Percentiles rank a stretch among this genome's conserved stretches.
phyloP scores from a whole-genome alignment of 202 grass and related monocot species.

The Hordeum pubiflorum region DNA sequence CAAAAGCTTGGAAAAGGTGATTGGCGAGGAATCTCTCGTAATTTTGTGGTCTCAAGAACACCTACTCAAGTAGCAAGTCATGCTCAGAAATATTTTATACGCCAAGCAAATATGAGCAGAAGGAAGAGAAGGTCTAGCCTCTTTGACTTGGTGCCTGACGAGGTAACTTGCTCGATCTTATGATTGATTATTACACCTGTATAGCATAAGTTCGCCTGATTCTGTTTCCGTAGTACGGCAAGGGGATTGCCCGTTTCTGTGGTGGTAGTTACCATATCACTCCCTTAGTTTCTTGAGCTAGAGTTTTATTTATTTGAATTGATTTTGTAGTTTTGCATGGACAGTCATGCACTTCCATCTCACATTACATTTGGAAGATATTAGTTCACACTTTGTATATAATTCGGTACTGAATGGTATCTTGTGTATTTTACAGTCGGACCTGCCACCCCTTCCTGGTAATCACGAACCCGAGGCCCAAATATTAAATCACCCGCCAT shows the following conservation, averaged over 20 bases:
- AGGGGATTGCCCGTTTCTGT: neutral
- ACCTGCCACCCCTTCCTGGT: constrained; percentile 57
- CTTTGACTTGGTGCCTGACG: constrained; percentile 87
- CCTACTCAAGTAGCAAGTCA: constrained; percentile 98
- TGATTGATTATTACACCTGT: neutral
- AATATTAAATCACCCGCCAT: constrained; percentile 48
- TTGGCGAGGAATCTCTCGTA: constrained; percentile 96
- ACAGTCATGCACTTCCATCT: neutral
- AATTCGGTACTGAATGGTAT: constrained; percentile 16
- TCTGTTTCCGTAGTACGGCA: neutral
- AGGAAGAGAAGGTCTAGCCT: constrained; percentile 96
- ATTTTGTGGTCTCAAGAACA: constrained; percentile 87
- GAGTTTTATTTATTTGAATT: neutral
- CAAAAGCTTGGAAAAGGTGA: constrained; percentile 97
- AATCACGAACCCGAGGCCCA: constrained; percentile 69
- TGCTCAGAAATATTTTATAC: constrained; percentile 97
- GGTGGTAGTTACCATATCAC: constrained; percentile 3
- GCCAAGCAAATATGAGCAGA: constrained; percentile 84
- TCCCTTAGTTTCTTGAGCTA: neutral
- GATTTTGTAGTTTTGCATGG: neutral
- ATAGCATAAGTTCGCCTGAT: neutral
- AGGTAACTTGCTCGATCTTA: constrained; percentile 47
- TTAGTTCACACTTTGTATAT: neutral
- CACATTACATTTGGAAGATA: constrained; percentile 5
- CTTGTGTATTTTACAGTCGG: constrained; percentile 51